phyloP scores from a whole-genome alignment of 1,284 basidiomycete species.

The Golubevia sp. region DNA sequence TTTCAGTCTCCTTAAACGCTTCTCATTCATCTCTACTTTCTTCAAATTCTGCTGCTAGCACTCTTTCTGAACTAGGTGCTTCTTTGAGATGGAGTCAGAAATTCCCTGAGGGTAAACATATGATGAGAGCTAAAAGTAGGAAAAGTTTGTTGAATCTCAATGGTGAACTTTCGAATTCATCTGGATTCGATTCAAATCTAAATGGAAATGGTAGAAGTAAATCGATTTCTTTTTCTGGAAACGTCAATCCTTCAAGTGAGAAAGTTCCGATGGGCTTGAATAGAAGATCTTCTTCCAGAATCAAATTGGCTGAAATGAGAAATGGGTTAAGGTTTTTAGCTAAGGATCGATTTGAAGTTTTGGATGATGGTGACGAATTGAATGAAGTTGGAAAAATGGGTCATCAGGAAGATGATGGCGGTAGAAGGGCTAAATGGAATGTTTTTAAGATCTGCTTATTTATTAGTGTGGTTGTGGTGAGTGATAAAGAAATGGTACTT shows the following conservation, averaged over 20 bases:
- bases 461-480: slow-evolving; percentile 11
- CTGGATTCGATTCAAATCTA: no score
- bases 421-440: slow-evolving; percentile 9
- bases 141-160: background rate
- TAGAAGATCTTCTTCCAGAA: background rate
- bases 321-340: slow-evolving; percentile 10
- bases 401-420: background rate
- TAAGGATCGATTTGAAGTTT: slow-evolving; percentile 6
- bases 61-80: slow-evolving; percentile 9
- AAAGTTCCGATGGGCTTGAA: background rate
- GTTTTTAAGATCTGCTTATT: slow-evolving; percentile 13
- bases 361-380: slow-evolving; percentile 2
- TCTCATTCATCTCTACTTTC: slow-evolving; percentile 2
- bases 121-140: slow-evolving; percentile 4
- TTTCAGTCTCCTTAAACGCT: no score
- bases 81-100: slow-evolving; percentile 14
- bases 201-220: slow-evolving; percentile 1
- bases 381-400: background rate
- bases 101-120: slow-evolving; percentile 13
- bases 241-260: background rate
- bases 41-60: background rate
- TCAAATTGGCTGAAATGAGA: slow-evolving; percentile 4
- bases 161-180: no score
- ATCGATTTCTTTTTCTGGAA: slow-evolving; percentile 3
- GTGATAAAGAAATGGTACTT: background rate